These are phyloP conservation scores for Fusarium pseudoanthophilum DNA, from an alignment of 2,329 filamentous ascomycete genomes.

Conservation along the genomic window DNA sequence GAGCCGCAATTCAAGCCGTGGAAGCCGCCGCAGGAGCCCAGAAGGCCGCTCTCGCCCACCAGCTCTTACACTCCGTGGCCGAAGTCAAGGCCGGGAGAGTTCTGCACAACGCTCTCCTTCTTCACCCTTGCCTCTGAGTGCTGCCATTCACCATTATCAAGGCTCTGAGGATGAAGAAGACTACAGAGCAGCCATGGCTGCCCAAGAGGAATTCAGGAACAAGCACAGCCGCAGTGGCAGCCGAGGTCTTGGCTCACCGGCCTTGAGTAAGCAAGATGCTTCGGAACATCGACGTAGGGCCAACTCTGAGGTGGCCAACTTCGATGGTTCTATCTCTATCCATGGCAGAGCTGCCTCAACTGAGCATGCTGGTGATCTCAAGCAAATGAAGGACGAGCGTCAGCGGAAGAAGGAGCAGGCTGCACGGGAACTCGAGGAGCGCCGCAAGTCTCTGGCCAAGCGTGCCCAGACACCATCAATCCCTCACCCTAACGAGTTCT, in stretches of 20 bases:
- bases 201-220: constrained; percentile 66
- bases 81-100: constrained; percentile 69
- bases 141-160: constrained; percentile 51
- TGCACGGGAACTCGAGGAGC: constrained; percentile 87
- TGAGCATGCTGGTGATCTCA: constrained; percentile 64
- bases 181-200: constrained; percentile 62
- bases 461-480: constrained; percentile 84
- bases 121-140: constrained; percentile 81
- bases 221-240: constrained; percentile 65
- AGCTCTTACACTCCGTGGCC: constrained; percentile 66
- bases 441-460: constrained; percentile 83
- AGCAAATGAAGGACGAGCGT: constrained; percentile 67
- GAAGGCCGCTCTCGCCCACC: constrained; percentile 56
- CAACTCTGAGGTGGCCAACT: constrained; percentile 46
- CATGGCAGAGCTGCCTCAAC: constrained; percentile 54
- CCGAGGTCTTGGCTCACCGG: constrained; percentile 53
- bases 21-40: constrained; percentile 59
- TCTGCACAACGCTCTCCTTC: constrained; percentile 77
- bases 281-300: constrained; percentile 54
- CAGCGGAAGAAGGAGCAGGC: constrained; percentile 77
- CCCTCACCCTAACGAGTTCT: constrained; percentile 73
- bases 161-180: constrained; percentile 74
- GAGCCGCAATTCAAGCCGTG: constrained; percentile 63
- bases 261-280: constrained; percentile 49
- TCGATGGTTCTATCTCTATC: constrained; percentile 45